These are phyloP conservation scores for Fusarium anguioides DNA, from an alignment of 2,329 filamentous ascomycete species.

Conservation along the genomic window DNA sequence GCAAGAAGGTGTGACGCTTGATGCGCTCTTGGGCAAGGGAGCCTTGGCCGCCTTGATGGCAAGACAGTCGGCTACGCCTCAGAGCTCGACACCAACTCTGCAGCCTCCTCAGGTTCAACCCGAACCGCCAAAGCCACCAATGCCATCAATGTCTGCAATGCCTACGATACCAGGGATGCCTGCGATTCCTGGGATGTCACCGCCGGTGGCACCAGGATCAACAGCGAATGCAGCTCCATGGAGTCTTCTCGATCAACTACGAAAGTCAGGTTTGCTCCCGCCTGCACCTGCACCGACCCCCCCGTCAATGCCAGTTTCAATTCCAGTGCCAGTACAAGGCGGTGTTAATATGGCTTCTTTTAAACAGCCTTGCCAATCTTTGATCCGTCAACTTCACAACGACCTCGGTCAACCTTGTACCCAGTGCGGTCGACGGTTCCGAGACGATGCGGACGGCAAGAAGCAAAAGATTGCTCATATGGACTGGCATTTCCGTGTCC, in stretches of 20 bases:
- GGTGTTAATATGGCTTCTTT: slow-evolving; percentile 75
- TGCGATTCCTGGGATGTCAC: slow-evolving; percentile 54
- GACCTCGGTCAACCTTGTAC: slow-evolving; percentile 87
- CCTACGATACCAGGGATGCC: slow-evolving; percentile 55
- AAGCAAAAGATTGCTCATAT: slow-evolving; percentile 91
- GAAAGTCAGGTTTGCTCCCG: slow-evolving; percentile 73
- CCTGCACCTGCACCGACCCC: slow-evolving; percentile 55
- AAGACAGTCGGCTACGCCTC: slow-evolving; percentile 63
- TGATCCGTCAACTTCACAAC: slow-evolving; percentile 81
- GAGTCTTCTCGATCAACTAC: slow-evolving; percentile 73
- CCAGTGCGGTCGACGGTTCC: slow-evolving; percentile 90
- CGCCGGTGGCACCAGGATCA: slow-evolving; percentile 44
- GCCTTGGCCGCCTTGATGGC: slow-evolving; percentile 69
- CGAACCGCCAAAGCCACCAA: slow-evolving; percentile 17
- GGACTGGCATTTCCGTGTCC: slow-evolving; percentile 98
- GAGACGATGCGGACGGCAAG: slow-evolving; percentile 78
- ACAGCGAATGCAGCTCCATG: slow-evolving; percentile 60
- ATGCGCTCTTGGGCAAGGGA: slow-evolving; percentile 68
- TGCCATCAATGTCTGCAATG: slow-evolving; percentile 53
- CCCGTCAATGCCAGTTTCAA: slow-evolving; percentile 36
- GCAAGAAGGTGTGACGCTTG: slow-evolving; percentile 61
- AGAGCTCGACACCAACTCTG: slow-evolving; percentile 59
- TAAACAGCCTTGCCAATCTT: slow-evolving; percentile 78
- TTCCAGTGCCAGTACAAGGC: slow-evolving; percentile 60
- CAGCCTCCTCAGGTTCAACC: slow-evolving; percentile 40